Evolutionary conservation across 2,329 filamentous ascomycete species (phyloP), one percentile per base, ranked within the genome.

Genomic region (Thyridium curvatum): DNA sequence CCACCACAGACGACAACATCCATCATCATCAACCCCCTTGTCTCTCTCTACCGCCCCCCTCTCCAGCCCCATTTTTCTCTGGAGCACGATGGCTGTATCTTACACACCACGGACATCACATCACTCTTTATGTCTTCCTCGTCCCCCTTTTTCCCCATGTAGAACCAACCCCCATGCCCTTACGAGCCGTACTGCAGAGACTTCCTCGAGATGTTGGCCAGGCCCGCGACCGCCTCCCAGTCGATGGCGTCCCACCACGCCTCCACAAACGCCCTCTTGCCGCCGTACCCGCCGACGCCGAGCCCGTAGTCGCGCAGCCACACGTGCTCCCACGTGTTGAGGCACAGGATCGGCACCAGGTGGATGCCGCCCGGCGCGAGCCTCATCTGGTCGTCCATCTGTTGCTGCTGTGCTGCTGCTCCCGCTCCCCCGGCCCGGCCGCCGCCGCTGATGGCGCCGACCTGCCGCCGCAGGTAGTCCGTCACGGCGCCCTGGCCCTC

Each of bases 281-380:
- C 88, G 33, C 69, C 72, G 40, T 82, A 61, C 5, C 83, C 83
- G 31, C 60, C 60, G 2, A 54, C 60, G 9, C 71, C 70, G 21
- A 80, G 57, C 37, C 77, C 77, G 62, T 86, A 96, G 60, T 97
- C 89, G 40, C 77, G 75, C 59, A 97, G 66, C 79, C 86, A 98
- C 8, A 84, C 82, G 64, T 97, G 93, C 69, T 97, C 84, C 93
- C 93, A 98, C 5, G 89, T 95, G 66, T 89, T 97, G 43, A 97
- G 75, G 59, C 91, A 96, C 52, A 98, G 68, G 44, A 97, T 71
- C 12, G 91, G 90, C 41, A 79, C 71, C 28, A 90, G 62, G 35
- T 84, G 74, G 46, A 79, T 73, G 41, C 82, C 82, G 30, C 84
- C 84, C 2, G 84, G 80, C 5, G 79, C 73, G 42, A 73, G 60